Evolutionary conservation across 2,329 filamentous ascomycete species (phyloP), one percentile per base, ranked within the genome.

Genomic region (Penicillium crustosum): DNA sequence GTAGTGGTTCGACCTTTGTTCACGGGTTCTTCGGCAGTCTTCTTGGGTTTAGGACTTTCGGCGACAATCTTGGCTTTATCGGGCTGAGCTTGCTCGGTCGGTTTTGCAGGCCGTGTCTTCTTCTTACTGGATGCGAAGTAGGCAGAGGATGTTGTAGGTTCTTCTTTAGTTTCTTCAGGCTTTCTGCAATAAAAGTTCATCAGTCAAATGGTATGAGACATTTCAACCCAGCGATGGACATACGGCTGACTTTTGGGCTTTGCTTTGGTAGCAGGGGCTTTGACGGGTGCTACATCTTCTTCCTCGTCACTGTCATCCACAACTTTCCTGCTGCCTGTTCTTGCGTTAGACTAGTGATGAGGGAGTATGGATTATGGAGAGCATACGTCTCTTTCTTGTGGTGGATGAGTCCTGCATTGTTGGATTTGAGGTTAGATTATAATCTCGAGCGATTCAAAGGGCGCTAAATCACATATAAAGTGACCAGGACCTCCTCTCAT

Each of bases 251-350:
- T 77, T 57, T 67, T 76, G 5, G 60, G 13, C 38, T 64, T 65
- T 17, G 72, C 66, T 58, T 78, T 77, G 15, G 69, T 67, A 44
- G 78, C 78, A 4, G 75, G 66, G 42, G 65, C 59, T 59, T 81
- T 80, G 29, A 63, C 60, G 33, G 74, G 75, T 19, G 61, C 54
- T 17, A 60, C 77, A 35, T 83, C 80, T 6, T 90, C 88, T 31
- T 93, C 90, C 55, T 93, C 90, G 43, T 90, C 88, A 63, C 90
- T 93, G 61, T 96, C 91, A 61, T 92, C 86, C 47, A 94, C 78
- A 36, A 96, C 83, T 68, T 89, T 92, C 57, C 89, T 85, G 49
- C 75, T 80, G 23, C 75, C 75, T 78, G 59, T 56, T 9, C 13
- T 49, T 61, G 50, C 4, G 49, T 60, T 55, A 56, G 60, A 62